Evolutionary conservation across 441 rosid species (phyloP).

Genomic region (Adansonia madagascariensis): DNA sequence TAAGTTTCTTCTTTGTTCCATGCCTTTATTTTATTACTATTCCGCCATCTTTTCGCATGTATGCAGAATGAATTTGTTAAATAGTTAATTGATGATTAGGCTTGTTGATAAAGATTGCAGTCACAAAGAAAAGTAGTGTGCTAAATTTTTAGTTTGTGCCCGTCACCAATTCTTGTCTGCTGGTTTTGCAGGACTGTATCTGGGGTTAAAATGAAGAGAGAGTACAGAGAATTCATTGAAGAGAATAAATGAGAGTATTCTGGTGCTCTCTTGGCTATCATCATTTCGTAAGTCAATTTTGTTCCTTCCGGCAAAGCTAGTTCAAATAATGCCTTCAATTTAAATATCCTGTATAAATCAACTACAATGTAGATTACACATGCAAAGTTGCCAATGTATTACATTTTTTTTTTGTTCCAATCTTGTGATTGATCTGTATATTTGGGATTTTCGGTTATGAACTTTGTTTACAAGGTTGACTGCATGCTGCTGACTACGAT

Average conservation of each 20-base stretch:
- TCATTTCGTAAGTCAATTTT: constrained; percentile 62
- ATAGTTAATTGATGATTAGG: neutral
- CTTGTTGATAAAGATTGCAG: neutral
- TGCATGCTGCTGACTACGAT: neutral
- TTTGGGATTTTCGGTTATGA: neutral
- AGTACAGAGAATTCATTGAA: constrained; percentile 85
- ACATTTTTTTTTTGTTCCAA: neutral
- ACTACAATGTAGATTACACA: constrained; percentile 37
- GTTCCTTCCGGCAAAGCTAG: constrained; percentile 42
- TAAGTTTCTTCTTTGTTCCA: neutral
- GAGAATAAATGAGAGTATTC: constrained; percentile 64
- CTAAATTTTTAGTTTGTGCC: neutral
- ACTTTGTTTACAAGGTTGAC: constrained; percentile 1
- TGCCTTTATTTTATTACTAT: too few relatives aligned
- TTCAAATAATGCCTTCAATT: constrained; percentile 36
- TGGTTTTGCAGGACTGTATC: constrained; percentile 63
- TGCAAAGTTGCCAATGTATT: constrained; percentile 33
- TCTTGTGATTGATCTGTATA: neutral
- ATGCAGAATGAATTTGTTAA: neutral
- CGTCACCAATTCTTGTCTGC: constrained; percentile 9
- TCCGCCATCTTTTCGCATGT: too few relatives aligned
- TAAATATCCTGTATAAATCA: constrained; percentile 28
- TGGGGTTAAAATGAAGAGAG: constrained; percentile 96
- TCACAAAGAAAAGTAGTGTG: neutral
- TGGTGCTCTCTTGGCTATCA: constrained; percentile 30